These are phyloP conservation scores for Leccinum fibrillosum DNA, from an alignment of 768 basidiomycete species.

Conservation along the genomic window DNA sequence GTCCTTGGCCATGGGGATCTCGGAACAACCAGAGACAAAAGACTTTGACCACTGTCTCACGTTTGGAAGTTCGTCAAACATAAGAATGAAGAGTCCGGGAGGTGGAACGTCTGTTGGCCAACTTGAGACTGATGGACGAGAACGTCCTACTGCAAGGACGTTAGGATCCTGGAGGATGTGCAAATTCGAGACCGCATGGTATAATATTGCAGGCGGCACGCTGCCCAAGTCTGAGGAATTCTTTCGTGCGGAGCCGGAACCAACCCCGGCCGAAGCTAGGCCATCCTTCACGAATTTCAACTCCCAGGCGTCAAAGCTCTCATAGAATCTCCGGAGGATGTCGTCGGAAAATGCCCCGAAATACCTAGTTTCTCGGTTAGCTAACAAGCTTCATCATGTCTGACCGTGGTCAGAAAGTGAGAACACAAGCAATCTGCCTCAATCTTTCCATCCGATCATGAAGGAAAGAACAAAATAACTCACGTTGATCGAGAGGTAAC, in stretches of 20 bases:
- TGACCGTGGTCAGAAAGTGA: slow-evolving; percentile 6
- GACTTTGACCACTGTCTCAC: slow-evolving; percentile 61
- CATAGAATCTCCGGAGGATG: slow-evolving; percentile 56
- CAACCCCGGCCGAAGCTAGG: slow-evolving; percentile 34
- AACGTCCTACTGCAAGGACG: slow-evolving; percentile 37
- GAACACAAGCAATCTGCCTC: slow-evolving; percentile 8
- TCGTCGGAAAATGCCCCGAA: slow-evolving; percentile 61
- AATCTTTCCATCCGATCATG: neutral
- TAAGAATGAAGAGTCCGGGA: slow-evolving; percentile 55
- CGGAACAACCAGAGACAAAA: slow-evolving; percentile 39
- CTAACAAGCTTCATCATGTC: neutral
- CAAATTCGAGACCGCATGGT: slow-evolving; percentile 63
- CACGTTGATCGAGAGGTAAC: slow-evolving; percentile 65
- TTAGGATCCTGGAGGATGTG: slow-evolving; percentile 49
- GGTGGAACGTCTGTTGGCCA: slow-evolving; percentile 64
- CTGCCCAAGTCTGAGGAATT: slow-evolving; percentile 34
- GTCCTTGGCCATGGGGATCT: slow-evolving; percentile 44
- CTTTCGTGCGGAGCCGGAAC: neutral
- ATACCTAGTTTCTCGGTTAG: slow-evolving; percentile 48
- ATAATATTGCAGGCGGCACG: slow-evolving; percentile 49
- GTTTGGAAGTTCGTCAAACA: slow-evolving; percentile 45
- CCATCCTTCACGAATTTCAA: slow-evolving; percentile 47
- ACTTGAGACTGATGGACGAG: slow-evolving; percentile 25
- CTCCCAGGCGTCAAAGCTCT: slow-evolving; percentile 67
- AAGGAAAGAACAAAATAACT: slow-evolving; percentile 32